Evolutionary conservation across 2,329 filamentous ascomycete genomes (phyloP), one percentile per base, ranked within the genome.

Genomic region (Sclerotinia borealis): DNA sequence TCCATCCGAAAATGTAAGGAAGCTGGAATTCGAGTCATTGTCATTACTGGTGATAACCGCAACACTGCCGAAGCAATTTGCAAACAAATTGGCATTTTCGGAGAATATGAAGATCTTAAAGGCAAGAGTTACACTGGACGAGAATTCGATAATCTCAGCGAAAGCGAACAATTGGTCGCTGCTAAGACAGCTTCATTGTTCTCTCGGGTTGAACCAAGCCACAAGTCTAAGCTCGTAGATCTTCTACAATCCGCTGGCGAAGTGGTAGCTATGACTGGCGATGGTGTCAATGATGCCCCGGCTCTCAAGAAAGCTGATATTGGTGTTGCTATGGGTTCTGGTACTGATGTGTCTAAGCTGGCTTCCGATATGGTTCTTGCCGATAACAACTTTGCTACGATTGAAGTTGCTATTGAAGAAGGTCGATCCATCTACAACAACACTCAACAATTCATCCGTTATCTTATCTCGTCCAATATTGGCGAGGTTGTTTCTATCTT

Each of bases 401-500:
- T 99, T 70, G 91, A 96, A 76, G 83, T 92, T 63, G 95, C 95
- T 56, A 93, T 99, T 68, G 95, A 99, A 76, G 95, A 99, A 79
- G 95, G 95, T 61, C 90, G 95, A 67, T 93, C 93, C 68, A 99
- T 99, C 79, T 99, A 97, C 85, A 98, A 95, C 87, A 99, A 99
- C 83, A 99, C 95, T 7, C 95, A 99, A 76, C 95, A 99, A 76
- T 99, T 99, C 78, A 99, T 99, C 78, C 91, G 96, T 56, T 99
- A 99, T 77, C 85, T 99, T 66, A 99, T 99, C 76, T 98, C 93
- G 10, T 98, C 93, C 68, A 99, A 99, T 80, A 99, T 99, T 69
- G 96, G 95, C 72, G 95, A 99, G 77, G 95, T 99, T 41, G 95
- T 99, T 41, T 98, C 95, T 11, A 99, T 99, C 77, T 99, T 99